Evolutionary conservation across 805 yeast species (phyloP).

Genomic region (Saitoella complicata): DNA sequence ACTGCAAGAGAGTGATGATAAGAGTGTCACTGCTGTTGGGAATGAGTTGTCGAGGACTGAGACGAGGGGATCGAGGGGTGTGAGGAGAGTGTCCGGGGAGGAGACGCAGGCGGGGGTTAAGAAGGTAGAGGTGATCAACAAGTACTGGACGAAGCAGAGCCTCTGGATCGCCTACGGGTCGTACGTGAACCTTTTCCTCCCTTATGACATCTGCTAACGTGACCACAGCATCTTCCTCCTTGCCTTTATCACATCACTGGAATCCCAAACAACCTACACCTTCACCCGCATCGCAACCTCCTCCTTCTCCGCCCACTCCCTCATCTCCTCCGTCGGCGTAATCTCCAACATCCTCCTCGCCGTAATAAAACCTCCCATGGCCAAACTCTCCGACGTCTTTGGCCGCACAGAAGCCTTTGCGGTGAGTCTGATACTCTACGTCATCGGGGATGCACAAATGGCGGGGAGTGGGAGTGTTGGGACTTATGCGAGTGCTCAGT

Average conservation of each 20-base stretch:
- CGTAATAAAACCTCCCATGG: conserved; percentile 48
- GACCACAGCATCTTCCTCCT: conserved; percentile 33
- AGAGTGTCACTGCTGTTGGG: no score
- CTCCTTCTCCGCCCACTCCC: conserved; percentile 37
- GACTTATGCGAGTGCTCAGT: conserved; percentile 24
- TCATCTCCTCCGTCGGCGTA: conserved; percentile 42
- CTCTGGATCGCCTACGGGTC: conserved; percentile 8
- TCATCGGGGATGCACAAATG: conserved; percentile 32
- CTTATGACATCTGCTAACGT: no score
- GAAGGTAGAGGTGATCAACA: conserved; percentile 8
- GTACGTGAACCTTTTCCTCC: neutral
- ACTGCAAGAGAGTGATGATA: no score
- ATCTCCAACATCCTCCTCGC: conserved; percentile 46
- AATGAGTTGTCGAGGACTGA: no score
- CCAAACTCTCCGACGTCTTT: conserved; percentile 48
- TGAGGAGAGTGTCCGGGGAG: no score
- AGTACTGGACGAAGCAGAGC: conserved; percentile 10
- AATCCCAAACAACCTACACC: conserved; percentile 38
- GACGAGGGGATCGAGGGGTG: no score
- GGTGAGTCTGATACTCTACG: conserved; percentile 37
- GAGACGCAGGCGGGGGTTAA: conserved; percentile 5
- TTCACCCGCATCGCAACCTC: conserved; percentile 41
- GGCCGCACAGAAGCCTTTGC: conserved; percentile 43
- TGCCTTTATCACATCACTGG: conserved; percentile 45
- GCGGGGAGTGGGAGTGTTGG: conserved; percentile 24